Conservation (phyloP, 1,284 basidiomycete genomes). For the Leccinum cinnamomeum region DNA sequence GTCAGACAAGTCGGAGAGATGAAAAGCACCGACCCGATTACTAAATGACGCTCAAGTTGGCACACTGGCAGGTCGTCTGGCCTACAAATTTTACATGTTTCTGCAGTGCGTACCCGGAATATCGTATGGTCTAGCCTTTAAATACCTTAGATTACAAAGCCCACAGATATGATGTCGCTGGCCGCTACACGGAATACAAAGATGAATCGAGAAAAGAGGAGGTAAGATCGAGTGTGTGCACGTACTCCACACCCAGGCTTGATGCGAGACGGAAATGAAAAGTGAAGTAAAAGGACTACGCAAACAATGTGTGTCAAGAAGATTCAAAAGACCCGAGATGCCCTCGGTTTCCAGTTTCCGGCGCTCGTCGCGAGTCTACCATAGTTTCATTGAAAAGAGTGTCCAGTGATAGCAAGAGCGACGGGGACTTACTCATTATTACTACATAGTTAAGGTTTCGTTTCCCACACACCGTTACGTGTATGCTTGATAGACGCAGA, state of each 20-base stretch:
- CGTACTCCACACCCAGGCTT: constrained; percentile 33
- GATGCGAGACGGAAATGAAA: constrained; percentile 20
- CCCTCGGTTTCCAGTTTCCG: background rate
- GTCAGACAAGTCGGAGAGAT: too few species aligned
- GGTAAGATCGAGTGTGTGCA: constrained; percentile 27
- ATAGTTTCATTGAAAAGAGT: constrained; percentile 1
- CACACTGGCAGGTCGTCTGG: too few species aligned
- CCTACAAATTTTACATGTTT: too few species aligned
- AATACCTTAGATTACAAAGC: background rate
- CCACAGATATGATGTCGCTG: background rate
- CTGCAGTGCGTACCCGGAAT: too few species aligned
- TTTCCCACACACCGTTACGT: constrained; percentile 34
- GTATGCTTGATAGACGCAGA: constrained; percentile 19
- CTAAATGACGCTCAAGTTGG: too few species aligned
- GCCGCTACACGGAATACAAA: constrained; percentile 28
- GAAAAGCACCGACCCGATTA: too few species aligned
- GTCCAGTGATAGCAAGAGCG: background rate
- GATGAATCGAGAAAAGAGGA: constrained; percentile 13
- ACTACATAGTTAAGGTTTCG: constrained; percentile 10
- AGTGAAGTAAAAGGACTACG: constrained; percentile 4
- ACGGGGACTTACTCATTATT: constrained; percentile 12
- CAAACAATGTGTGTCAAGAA: background rate
- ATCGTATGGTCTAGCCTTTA: too few species aligned
- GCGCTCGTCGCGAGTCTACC: background rate
- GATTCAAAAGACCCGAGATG: too few species aligned